Conservation (phyloP, 2,329 filamentous ascomycete species). For the Epichloe aotearoae region DNA sequence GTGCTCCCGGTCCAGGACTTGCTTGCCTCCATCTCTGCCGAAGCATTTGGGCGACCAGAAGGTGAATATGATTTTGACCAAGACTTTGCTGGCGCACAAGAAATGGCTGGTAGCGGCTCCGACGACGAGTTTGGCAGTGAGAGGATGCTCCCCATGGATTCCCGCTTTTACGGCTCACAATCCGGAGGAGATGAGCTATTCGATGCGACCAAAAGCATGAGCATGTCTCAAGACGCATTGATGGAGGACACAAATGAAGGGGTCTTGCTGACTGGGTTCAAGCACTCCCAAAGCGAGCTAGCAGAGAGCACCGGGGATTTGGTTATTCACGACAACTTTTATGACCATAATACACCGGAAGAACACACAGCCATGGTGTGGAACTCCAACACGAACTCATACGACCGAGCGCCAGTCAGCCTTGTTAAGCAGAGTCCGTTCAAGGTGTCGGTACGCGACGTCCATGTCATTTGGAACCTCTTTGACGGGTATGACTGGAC, state of each 20-base stretch:
- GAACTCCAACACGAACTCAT: conserved; percentile 66
- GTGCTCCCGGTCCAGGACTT: conserved; percentile 78
- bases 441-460: conserved; percentile 65
- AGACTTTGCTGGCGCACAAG: conserved; percentile 44
- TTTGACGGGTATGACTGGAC: conserved; percentile 98
- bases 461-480: conserved; percentile 93
- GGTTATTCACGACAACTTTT: conserved; percentile 66
- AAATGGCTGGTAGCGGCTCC: conserved; percentile 28
- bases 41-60: conserved; percentile 57
- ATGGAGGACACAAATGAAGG: conserved; percentile 25
- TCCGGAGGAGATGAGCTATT: conserved; percentile 33
- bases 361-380: conserved; percentile 60
- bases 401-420: conserved; percentile 49
- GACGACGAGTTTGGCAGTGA: conserved; percentile 19
- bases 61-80: conserved; percentile 50
- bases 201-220: conserved; percentile 27
- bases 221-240: conserved; percentile 15
- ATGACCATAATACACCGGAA: conserved; percentile 46
- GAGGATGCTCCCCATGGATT: conserved; percentile 23
- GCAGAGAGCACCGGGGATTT: conserved; percentile 49
- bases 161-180: conserved; percentile 35
- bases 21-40: conserved; percentile 77
- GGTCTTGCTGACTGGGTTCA: conserved; percentile 21
- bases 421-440: conserved; percentile 58
- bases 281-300: conserved; percentile 13